A percentile compares a stretch with the other conserved stretches of the same genome.
Conservation (phyloP, 140 eudicot genomes). For the Cichorium intybus region DNA sequence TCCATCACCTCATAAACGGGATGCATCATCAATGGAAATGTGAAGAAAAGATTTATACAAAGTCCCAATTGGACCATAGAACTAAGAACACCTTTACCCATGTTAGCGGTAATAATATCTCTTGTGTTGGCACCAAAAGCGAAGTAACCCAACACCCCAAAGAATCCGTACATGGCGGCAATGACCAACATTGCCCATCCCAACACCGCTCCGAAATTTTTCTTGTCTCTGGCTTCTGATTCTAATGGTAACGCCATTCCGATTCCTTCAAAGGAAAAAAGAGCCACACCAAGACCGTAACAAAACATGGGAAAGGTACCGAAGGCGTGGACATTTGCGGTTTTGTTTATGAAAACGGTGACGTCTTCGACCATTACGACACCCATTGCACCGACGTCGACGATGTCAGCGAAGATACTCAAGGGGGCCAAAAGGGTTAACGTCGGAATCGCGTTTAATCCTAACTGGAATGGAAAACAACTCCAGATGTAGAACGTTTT, state of each 20-base stretch:
- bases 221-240: constrained; percentile 66
- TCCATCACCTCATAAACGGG: constrained; percentile 89
- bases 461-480: constrained; percentile 81
- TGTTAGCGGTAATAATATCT: constrained; percentile 69
- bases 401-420: constrained; percentile 83
- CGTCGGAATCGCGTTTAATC: constrained; percentile 69
- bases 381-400: constrained; percentile 74
- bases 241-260: constrained; percentile 93
- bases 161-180: constrained; percentile 54
- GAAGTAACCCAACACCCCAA: constrained; percentile 72
- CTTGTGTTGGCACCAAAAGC: constrained; percentile 73
- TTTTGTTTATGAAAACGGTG: constrained; percentile 15
- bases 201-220: constrained; percentile 46
- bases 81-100: constrained; percentile 67
- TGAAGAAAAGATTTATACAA: constrained; percentile 67
- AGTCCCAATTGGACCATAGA: constrained; percentile 65
- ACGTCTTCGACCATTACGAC: constrained; percentile 70
- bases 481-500: constrained; percentile 65
- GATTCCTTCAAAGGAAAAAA: constrained; percentile 82
- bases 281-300: constrained; percentile 73
- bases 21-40: constrained; percentile 92
- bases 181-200: constrained; percentile 54
- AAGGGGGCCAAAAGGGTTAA: constrained; percentile 84
- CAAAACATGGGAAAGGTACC: constrained; percentile 52
- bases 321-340: constrained; percentile 42